Evolutionary conservation across 2,329 filamentous ascomycete species (phyloP).

Genomic region (Verticillium longisporum): DNA sequence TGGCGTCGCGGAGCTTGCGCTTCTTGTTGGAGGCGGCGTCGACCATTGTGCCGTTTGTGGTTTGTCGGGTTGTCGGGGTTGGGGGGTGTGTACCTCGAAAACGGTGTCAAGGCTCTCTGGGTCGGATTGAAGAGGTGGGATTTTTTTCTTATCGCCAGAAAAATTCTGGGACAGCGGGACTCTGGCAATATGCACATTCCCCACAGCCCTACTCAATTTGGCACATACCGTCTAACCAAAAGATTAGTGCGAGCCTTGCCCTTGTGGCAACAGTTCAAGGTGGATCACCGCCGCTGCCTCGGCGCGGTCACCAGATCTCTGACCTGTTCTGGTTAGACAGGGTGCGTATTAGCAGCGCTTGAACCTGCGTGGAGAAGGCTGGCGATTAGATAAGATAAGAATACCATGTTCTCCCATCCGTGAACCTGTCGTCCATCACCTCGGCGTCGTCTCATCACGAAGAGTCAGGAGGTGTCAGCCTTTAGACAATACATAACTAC

Average conservation of each 20-base stretch:
- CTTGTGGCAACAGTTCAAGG: too few relatives aligned
- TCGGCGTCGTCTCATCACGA: background rate
- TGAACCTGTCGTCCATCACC: background rate
- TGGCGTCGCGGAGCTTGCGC: slow-evolving; percentile 29
- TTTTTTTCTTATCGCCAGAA: slow-evolving; percentile 11
- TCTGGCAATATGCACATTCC: background rate
- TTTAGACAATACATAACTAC: too few relatives aligned
- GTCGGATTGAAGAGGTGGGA: slow-evolving; percentile 1
- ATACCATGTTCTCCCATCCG: background rate
- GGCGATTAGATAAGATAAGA: background rate
- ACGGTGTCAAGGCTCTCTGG: background rate
- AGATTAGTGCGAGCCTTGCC: too few relatives aligned
- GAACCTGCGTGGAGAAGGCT: background rate
- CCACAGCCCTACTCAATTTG: too few relatives aligned
- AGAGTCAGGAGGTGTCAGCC: too few relatives aligned
- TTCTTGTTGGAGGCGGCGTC: slow-evolving; percentile 28
- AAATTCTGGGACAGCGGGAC: slow-evolving; percentile 3
- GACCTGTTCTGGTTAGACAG: too few relatives aligned
- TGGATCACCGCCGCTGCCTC: too few relatives aligned
- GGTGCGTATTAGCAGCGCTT: too few relatives aligned
- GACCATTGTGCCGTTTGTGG: background rate
- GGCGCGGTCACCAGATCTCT: too few relatives aligned
- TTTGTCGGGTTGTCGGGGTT: background rate
- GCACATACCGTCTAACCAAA: too few relatives aligned
- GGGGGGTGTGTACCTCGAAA: background rate